Evolutionary conservation across 257 asterid genomes (phyloP), one percentile per base, ranked within the genome.

Genomic region (Rehmannia glutinosa): DNA sequence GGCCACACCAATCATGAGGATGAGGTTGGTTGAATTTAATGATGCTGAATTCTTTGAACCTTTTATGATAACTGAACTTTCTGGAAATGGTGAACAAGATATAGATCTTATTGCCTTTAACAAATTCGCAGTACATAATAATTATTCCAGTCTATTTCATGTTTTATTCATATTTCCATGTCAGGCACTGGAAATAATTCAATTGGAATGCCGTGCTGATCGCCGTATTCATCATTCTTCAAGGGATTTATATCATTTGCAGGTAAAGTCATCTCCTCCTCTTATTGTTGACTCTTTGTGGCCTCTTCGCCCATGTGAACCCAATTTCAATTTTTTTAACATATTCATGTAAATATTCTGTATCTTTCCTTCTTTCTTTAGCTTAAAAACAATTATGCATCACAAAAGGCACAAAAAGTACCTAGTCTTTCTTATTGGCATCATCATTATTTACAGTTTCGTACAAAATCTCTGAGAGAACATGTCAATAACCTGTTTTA

Each of bases 241-340:
- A 47, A 36, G 64, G 64, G 87, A 79, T 32, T 21, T 79, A 20
- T 75, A 50, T 71, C 80, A 78, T 71, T 20, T 82, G 50, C 84
- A 79, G 82, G 87, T 74, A 49, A 72, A 53, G 15, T 42, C 58
- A 27, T 64, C 51, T 15, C 54, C 43, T 30, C 56, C 30, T 61
- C 46, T 36, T 0, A 12, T 62, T 30, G 15, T 20, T 49, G 25
- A 49, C 50, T 38, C 42, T 33, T 21, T 9, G n/a, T n/a, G n/a
- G n/a, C n/a, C n/a, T n/a, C n/a, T n/a, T n/a, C n/a, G n/a, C n/a
- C n/a, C n/a, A n/a, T n/a, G n/a, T 52, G 33, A 69, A 68, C 52
- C 62, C 46, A 30, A 17, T 25, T 21, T 52, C 17, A 32, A 32
- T 8, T 27, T 32, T 62, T 52, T 66, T 46, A 8, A 13, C 61